Evolutionary conservation across 1,284 basidiomycete genomes (phyloP).

Genomic region (Melanopsichium pennsylvanicum): DNA sequence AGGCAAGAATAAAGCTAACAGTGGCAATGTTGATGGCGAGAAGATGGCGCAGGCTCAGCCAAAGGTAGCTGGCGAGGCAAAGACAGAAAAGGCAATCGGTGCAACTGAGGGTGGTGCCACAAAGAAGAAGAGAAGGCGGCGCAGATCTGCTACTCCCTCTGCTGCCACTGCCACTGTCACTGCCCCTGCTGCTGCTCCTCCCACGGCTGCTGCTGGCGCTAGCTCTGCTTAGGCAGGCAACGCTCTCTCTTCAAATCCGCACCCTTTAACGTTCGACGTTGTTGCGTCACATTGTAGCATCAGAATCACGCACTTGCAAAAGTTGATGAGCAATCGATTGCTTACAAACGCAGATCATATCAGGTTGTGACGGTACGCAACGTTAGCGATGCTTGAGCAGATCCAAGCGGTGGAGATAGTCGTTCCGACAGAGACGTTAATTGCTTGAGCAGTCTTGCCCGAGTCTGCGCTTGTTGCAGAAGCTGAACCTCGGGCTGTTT

Average conservation of each 20-base stretch:
- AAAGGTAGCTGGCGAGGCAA: no score
- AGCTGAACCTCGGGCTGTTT: conserved; percentile 33
- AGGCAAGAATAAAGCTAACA: no score
- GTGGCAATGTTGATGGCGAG: no score
- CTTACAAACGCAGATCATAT: not conserved
- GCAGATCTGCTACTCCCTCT: not conserved
- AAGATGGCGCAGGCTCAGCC: no score
- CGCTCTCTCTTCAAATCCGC: no score
- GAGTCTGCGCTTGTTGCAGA: conserved; percentile 14
- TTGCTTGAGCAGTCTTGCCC: conserved; percentile 11
- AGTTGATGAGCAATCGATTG: no score
- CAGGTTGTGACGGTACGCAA: conserved; percentile 7
- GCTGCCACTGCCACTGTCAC: not conserved
- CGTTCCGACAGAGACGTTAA: conserved; percentile 13
- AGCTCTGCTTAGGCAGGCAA: conserved; percentile 15
- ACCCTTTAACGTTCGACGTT: no score
- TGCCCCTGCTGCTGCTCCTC: not conserved
- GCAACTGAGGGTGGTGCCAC: not conserved
- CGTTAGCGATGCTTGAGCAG: not conserved
- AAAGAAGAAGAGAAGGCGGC: conserved; percentile 1
- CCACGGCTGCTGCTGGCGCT: conserved; percentile 2
- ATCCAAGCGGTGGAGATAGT: not conserved
- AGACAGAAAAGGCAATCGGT: no score
- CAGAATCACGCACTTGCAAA: no score
- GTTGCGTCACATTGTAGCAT: no score